Base-by-base conservation (phyloP, 2,329 filamentous ascomycete genomes). In the Trichoderma sp. region DNA sequence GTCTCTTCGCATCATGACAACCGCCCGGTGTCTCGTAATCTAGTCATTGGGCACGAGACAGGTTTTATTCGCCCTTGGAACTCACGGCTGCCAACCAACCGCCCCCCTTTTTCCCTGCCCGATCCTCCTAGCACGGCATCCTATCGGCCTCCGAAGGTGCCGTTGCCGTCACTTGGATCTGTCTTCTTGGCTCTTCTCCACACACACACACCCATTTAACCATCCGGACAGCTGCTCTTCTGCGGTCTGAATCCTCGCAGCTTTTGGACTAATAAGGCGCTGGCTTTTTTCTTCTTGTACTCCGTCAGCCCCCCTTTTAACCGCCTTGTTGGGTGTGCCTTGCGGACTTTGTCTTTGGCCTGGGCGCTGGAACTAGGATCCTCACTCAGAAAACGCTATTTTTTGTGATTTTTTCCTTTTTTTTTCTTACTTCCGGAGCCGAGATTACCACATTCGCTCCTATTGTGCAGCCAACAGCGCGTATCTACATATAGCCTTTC, bases 141-240 rank as follows among this genome's bases (percentile, higher is more conserved):
- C 36, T 53, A 43, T 62, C 66, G 66, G 66, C 57, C 66, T 69
- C 66, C 66, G 66, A 69, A 69, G 57, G 9, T 69, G 66, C 66
- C 66, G 66, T 62, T 58, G 36, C 34, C 55, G 57, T 28, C 66
- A 23, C 23, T 53, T 53, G 39, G 66, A 69, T 62, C 66, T 69
- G 66, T 32, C 28, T 13, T 53, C 53, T 43, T n/a, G 39, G 65
- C n/a, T n/a, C 66, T 68, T 61, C 57, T 23, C 66, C 66, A 68
- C 66, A 69, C 66, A 65, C 39, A 43, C 63, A 69, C 66, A 47
- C 65, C 66, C 55, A 53, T 53, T 61, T 61, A 69, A 62, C 39
- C 39, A 59, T 59, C 36, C 30, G 55, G 55, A 30, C 53, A 57
- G 13, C 63, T 43, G 32, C 47, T 55, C n/a, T 26, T 23, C 36